Base-by-base conservation (phyloP, 805 yeast species). In the Starmerella apis region DNA sequence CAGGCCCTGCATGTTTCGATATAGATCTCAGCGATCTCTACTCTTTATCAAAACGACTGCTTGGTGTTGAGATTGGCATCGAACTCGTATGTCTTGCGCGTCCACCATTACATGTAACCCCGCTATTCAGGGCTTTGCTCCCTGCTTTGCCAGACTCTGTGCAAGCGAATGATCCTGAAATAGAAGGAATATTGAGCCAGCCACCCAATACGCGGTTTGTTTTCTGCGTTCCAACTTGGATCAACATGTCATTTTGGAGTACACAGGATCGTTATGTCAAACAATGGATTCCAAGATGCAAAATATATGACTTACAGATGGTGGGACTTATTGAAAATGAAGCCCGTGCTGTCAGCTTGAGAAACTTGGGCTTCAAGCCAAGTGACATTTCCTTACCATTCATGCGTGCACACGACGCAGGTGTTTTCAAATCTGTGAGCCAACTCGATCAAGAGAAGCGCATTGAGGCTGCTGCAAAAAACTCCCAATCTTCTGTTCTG, bases 241-340 rank as follows among this genome's bases (percentile, higher is more conserved):
- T 92, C 59, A 96, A 94, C 63, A 82, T 88, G 13, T 87, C 95
- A 0, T 92, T 83, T 61, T 92, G 94, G 84, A 78, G 76, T 48
- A 85, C 82, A 45, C 64, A 73, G 2, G 69, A 71, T 25, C 68
- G 70, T 44, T 56, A 62, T 66, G 33, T 61, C 59, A 50, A 69
- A 62, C 65, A 66, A 57, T 90, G 97, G 96, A 75, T 82, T n/a
- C 96, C 98, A 0, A 71, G 92, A 31, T 87, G 96, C 65, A 86
- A 86, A 59, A 88, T 92, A 46, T 90, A 92, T 64, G 97, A 90
- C 60, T 67, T 92, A 18, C 97, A 92, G 64, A 92, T 92, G 96
- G 90, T 90, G 94, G 97, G 97, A 0, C 76, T 92, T 7, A 86
- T 90, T 81, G 97, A 90, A 60, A 86, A 85, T 59, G 96, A 92